Conservation (phyloP, 2,329 filamentous ascomycete genomes). For the Pseudocercospora macadamiae region DNA sequence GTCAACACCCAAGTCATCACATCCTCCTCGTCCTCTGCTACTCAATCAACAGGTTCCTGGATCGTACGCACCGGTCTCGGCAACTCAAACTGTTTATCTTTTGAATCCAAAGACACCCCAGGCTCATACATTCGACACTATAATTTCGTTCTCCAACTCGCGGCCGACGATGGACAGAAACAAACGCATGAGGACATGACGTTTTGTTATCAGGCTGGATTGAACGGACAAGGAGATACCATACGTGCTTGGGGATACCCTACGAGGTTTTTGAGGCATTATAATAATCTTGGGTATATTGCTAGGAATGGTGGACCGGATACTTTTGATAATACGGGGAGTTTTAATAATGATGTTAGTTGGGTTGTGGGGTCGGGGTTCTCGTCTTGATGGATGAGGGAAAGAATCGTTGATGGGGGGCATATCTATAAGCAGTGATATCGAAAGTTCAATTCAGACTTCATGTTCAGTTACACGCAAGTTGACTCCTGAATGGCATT, state of each 20-base stretch:
- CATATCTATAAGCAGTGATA: too few species aligned
- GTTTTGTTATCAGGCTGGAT: constrained; percentile 59
- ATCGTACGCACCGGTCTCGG: constrained; percentile 59
- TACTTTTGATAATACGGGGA: constrained; percentile 52
- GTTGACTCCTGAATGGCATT: too few species aligned
- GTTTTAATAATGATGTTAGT: constrained; percentile 60
- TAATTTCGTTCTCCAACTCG: constrained; percentile 55
- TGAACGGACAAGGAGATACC: constrained; percentile 56
- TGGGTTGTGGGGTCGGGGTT: constrained; percentile 53
- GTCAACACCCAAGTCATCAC: constrained; percentile 61
- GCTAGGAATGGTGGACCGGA: constrained; percentile 62
- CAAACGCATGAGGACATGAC: constrained; percentile 64
- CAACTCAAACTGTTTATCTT: constrained; percentile 61
- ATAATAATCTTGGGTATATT: constrained; percentile 49
- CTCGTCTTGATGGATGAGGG: too few species aligned
- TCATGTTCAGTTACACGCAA: too few species aligned
- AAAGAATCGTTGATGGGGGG: too few species aligned
- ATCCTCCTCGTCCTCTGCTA: constrained; percentile 52
- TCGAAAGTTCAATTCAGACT: too few species aligned
- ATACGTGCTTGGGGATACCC: constrained; percentile 64
- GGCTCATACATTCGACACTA: constrained; percentile 63
- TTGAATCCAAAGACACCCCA: constrained; percentile 61
- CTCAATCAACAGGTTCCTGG: constrained; percentile 59
- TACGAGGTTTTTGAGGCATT: constrained; percentile 62
- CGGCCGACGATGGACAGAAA: constrained; percentile 59